Conservation (phyloP, 805 yeast genomes). For the Naumovozyma castellii region DNA sequence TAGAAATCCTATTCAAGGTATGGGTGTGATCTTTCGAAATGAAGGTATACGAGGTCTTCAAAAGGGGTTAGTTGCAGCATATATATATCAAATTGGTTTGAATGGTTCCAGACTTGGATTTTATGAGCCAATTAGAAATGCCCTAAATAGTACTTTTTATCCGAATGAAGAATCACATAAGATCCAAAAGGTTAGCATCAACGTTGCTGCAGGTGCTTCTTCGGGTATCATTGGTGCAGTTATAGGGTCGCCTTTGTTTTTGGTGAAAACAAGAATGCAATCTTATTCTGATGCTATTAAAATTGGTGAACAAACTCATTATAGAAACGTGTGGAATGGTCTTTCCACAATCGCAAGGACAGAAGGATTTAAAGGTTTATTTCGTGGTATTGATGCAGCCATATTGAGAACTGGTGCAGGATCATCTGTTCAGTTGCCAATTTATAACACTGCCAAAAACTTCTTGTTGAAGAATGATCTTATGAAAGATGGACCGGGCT, state of each 20-base stretch:
- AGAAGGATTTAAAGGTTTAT: slow-evolving; percentile 80
- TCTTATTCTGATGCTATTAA: slow-evolving; percentile 60
- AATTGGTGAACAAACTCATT: slow-evolving; percentile 90
- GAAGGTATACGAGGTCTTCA: slow-evolving; percentile 88
- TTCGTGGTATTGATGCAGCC: slow-evolving; percentile 92
- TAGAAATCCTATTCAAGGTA: slow-evolving; percentile 79
- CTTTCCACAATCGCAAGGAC: slow-evolving; percentile 45
- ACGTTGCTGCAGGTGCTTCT: slow-evolving; percentile 68
- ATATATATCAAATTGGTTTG: slow-evolving; percentile 78
- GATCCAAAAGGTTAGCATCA: slow-evolving; percentile 45
- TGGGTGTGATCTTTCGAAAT: slow-evolving; percentile 55
- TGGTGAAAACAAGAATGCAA: slow-evolving; percentile 94
- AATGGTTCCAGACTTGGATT: slow-evolving; percentile 93
- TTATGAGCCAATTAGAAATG: slow-evolving; percentile 76
- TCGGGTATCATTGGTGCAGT: slow-evolving; percentile 88
- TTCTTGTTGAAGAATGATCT: slow-evolving; percentile 45
- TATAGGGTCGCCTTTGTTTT: slow-evolving; percentile 82
- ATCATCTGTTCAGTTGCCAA: slow-evolving; percentile 88
- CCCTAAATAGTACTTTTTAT: slow-evolving; percentile 44
- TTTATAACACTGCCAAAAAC: slow-evolving; percentile 69
- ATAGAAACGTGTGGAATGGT: slow-evolving; percentile 62
- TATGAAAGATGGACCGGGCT: slow-evolving; percentile 51
- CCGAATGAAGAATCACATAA: slow-evolving; percentile 42
- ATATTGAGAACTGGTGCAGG: slow-evolving; percentile 91
- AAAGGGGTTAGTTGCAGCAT: slow-evolving; percentile 83